Evolutionary conservation across 768 basidiomycete genomes (phyloP), one percentile per base, ranked within the genome.

Genomic region (Mycena olivaceomarginata): DNA sequence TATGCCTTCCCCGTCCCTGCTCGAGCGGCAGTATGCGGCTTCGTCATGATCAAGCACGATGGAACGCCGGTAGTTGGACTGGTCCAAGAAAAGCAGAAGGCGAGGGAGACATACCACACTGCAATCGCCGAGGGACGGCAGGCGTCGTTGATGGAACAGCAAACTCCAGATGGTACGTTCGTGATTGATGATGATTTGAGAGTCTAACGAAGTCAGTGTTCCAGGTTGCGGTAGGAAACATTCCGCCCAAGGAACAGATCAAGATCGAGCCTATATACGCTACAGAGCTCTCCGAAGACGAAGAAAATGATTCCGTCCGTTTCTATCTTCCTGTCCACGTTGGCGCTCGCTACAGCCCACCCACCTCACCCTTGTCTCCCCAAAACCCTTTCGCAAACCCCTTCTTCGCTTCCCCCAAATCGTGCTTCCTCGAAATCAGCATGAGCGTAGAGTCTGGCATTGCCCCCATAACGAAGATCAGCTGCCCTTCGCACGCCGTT

Each of bases 1-100:
- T 81, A 80, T 40, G 59, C 63, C 4, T 81, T 81, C 45, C 77
- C 77, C 1, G 74, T 81, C 16, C 81, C 77, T 39, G 72, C 81
- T 7, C 74, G 79, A 4, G 78, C 78, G 7, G 67, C 68, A 4
- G 75, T 76, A 39, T 71, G 64, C 40, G 46, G 67, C n/a, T 77
- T 77, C 41, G 72, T 70, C n/a, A 74, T 77, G 76, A 70, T 77
- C 60, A 77, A 77, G 68, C 62, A 73, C 37, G 76, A 77, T 37
- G 75, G 78, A 5, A 79, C 80, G 1, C 45, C 71, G 46, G 73
- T 80, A 6, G 76, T 72, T 37, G 80, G 80, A 1, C 18, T 37
- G 13, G 78, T 79, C 16, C 66, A 73, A 46, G 80, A 79, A 51
- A 79, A 79, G 53, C 39, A 69, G 39, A 74, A 81, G 68, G 80